phyloP scores from a whole-genome alignment of 305 asterid species.

The Stenogyne calaminthoides region DNA sequence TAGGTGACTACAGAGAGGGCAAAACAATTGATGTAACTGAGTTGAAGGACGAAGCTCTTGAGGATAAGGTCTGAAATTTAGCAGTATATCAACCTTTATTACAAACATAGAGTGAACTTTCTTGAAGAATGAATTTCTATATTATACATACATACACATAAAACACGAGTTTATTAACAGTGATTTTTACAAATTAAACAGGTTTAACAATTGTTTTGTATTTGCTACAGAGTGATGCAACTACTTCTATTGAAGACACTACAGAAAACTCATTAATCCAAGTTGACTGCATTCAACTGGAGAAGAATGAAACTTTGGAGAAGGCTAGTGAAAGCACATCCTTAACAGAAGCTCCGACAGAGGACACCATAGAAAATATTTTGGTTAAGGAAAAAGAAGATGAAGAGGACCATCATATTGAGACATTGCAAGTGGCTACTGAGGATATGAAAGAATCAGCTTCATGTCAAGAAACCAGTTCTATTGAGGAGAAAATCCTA shows the following conservation, averaged over 20 bases:
- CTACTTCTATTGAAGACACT: conserved; percentile 8
- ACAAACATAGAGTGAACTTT: background rate
- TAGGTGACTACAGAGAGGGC: conserved; percentile 14
- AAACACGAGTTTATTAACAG: background rate
- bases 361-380: conserved; percentile 3
- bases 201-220: background rate
- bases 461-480: conserved; percentile 22
- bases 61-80: conserved; percentile 21
- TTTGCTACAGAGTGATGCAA: conserved; percentile 30
- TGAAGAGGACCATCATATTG: conserved; percentile 22
- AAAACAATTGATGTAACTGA: conserved; percentile 15
- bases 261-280: conserved; percentile 25
- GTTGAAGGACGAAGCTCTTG: conserved; percentile 25
- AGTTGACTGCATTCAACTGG: conserved; percentile 22
- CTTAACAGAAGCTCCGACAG: conserved; percentile 14
- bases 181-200: background rate
- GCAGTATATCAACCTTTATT: background rate
- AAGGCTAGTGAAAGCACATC: conserved; percentile 22
- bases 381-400: too few relatives aligned
- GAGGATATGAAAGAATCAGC: conserved; percentile 22
- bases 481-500: conserved; percentile 11
- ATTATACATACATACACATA: background rate
- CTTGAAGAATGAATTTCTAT: conserved; percentile 1
- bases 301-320: conserved; percentile 16
- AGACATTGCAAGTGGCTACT: conserved; percentile 23